Conservation (phyloP, 495 filamentous ascomycete genomes). For the Aspergillus funiculosus region DNA sequence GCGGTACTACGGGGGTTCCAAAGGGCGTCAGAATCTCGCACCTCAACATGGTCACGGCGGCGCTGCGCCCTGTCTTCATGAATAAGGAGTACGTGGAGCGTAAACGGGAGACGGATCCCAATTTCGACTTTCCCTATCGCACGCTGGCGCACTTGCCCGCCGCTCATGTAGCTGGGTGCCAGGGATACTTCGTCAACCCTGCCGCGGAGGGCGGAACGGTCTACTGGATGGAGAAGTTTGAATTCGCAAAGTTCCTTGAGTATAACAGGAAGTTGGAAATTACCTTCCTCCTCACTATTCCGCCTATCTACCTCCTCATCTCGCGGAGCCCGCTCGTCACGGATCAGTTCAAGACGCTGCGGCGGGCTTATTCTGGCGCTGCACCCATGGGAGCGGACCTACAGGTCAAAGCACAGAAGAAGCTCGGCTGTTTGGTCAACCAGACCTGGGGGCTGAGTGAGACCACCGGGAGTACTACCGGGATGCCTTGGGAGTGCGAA, state of each 20-base stretch:
- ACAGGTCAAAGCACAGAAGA: conserved; percentile 34
- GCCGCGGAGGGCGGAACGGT: conserved; percentile 32
- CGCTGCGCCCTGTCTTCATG: conserved; percentile 20
- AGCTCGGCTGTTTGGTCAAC: conserved; percentile 42
- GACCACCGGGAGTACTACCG: conserved; percentile 51
- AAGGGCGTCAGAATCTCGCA: conserved; percentile 39
- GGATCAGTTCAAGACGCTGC: conserved; percentile 34
- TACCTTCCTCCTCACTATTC: conserved; percentile 46
- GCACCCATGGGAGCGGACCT: conserved; percentile 69
- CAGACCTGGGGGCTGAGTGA: conserved; percentile 75
- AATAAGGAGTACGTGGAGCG: conserved; percentile 17
- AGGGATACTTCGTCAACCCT: conserved; percentile 41
- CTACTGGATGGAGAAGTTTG: conserved; percentile 49
- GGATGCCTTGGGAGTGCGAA: conserved; percentile 36
- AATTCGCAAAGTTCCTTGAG: conserved; percentile 37
- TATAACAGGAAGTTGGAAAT: conserved; percentile 39
- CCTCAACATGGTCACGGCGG: conserved; percentile 28
- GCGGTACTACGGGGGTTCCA: conserved; percentile 37
- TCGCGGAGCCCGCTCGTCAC: conserved; percentile 45
- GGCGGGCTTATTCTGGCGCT: conserved; percentile 53
- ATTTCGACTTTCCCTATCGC: conserved; percentile 20
- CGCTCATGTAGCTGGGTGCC: conserved; percentile 39
- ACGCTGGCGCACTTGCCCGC: conserved; percentile 49
- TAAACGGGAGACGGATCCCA: conserved; percentile 19
- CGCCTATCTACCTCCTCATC: conserved; percentile 46